Conservation (phyloP, 75 land plant species). For the Picea glauca region DNA sequence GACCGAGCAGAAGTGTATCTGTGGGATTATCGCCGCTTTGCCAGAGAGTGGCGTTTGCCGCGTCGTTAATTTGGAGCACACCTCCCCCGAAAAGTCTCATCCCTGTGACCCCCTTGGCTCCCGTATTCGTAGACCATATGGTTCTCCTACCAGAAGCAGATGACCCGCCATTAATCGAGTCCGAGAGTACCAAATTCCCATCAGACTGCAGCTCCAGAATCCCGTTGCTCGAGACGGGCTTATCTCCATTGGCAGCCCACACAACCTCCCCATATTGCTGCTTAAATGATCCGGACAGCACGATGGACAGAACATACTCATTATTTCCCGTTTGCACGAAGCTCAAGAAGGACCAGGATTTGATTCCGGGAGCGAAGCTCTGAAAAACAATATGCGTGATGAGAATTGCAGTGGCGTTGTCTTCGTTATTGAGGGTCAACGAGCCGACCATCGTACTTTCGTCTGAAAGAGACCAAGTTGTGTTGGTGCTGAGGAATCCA, state of each 20-base stretch:
- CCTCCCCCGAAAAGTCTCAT: not conserved
- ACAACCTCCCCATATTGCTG: conserved; percentile 7
- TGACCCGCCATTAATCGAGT: not conserved
- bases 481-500: conserved; percentile 2
- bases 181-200: conserved; percentile 5
- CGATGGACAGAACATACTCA: not conserved
- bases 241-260: conserved; percentile 11
- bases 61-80: not conserved
- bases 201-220: conserved; percentile 1
- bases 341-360: not conserved
- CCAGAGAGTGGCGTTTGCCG: not conserved
- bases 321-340: not conserved
- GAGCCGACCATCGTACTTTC: not conserved
- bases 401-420: not conserved
- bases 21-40: conserved; percentile 9
- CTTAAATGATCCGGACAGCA: not conserved
- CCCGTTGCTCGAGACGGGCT: not conserved
- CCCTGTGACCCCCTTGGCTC: conserved; percentile 8
- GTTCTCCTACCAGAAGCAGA: not conserved
- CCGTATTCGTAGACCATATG: conserved; percentile 24
- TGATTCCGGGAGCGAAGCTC: not conserved
- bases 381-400: not conserved
- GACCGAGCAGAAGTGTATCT: conserved; percentile 4
- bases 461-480: not conserved
- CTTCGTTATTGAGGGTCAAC: not conserved